Evolutionary conservation across 2,329 filamentous ascomycete species (phyloP).

Genomic region (Aspergillus sp.): DNA sequence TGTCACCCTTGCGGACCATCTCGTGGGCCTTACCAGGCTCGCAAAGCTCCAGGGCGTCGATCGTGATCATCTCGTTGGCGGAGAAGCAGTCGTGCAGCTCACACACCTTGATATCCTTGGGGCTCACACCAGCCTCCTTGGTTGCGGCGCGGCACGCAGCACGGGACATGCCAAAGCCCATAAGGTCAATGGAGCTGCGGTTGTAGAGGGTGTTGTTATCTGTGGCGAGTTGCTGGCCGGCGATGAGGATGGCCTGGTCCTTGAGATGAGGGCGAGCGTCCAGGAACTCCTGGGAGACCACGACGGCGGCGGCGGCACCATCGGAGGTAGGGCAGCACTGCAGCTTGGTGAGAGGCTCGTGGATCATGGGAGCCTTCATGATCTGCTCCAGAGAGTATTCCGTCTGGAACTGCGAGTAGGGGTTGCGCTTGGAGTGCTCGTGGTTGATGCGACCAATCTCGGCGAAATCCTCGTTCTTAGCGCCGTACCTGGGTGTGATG

Average conservation of each 20-base stretch:
- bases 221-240: constrained; percentile 83
- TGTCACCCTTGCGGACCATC: constrained; percentile 79
- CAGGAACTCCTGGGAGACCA: constrained; percentile 87
- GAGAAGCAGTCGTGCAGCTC: constrained; percentile 98
- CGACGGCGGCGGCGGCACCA: constrained; percentile 80
- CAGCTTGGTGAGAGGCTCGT: constrained; percentile 89
- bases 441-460: constrained; percentile 95
- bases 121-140: constrained; percentile 62
- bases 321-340: constrained; percentile 98
- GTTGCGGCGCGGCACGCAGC: constrained; percentile 68
- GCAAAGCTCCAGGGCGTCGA: constrained; percentile 80
- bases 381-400: constrained; percentile 87
- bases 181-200: constrained; percentile 75
- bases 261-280: constrained; percentile 79
- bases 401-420: constrained; percentile 95
- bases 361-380: constrained; percentile 71
- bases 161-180: constrained; percentile 83
- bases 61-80: constrained; percentile 86
- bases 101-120: constrained; percentile 73
- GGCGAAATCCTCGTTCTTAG: constrained; percentile 80
- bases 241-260: constrained; percentile 80
- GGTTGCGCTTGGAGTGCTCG: constrained; percentile 84
- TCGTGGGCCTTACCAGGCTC: constrained; percentile 85
- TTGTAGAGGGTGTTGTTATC: constrained; percentile 79
- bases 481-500: constrained; percentile 63